A percentile compares a stretch with the other conserved stretches of the same genome.
Evolutionary conservation across 2,329 filamentous ascomycete genomes (phyloP).

Genomic region (Piedraia hortae): DNA sequence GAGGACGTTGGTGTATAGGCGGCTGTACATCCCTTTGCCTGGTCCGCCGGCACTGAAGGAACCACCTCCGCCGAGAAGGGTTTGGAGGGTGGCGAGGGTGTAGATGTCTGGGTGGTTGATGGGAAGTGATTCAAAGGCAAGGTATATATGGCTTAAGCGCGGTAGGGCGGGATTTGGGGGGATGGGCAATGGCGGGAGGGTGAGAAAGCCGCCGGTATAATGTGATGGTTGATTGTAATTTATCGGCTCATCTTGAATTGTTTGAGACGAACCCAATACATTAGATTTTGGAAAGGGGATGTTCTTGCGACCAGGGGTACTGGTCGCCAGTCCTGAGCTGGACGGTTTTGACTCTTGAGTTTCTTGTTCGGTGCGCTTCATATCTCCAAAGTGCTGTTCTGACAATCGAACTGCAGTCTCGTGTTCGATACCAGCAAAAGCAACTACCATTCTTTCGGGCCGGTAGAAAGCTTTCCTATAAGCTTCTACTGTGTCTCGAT

Average conservation of each 20-base stretch:
- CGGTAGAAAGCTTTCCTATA: slow-evolving; percentile 67
- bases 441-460: slow-evolving; percentile 77
- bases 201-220: slow-evolving; percentile 85
- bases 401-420: slow-evolving; percentile 49
- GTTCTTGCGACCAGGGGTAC: slow-evolving; percentile 73
- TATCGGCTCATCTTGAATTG: slow-evolving; percentile 20
- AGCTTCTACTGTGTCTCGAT: slow-evolving; percentile 41
- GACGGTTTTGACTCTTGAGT: slow-evolving; percentile 19
- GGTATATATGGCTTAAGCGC: slow-evolving; percentile 70
- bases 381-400: slow-evolving; percentile 73
- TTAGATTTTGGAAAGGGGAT: slow-evolving; percentile 17
- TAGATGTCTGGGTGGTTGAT: slow-evolving; percentile 85
- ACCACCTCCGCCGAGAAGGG: slow-evolving; percentile 78
- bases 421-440: slow-evolving; percentile 80
- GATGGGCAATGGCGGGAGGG: slow-evolving; percentile 53
- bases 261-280: no score
- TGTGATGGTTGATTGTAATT: slow-evolving; percentile 39
- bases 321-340: slow-evolving; percentile 44
- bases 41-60: slow-evolving; percentile 92
- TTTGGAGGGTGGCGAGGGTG: slow-evolving; percentile 81
- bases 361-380: slow-evolving; percentile 24
- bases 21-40: slow-evolving; percentile 96
- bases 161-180: slow-evolving; percentile 52
- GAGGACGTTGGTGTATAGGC: slow-evolving; percentile 87
- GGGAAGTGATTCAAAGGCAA: slow-evolving; percentile 83